These are phyloP conservation scores for Aspergillus sclerotialis DNA, from an alignment of 2,329 filamentous ascomycete species.

Conservation along the genomic window DNA sequence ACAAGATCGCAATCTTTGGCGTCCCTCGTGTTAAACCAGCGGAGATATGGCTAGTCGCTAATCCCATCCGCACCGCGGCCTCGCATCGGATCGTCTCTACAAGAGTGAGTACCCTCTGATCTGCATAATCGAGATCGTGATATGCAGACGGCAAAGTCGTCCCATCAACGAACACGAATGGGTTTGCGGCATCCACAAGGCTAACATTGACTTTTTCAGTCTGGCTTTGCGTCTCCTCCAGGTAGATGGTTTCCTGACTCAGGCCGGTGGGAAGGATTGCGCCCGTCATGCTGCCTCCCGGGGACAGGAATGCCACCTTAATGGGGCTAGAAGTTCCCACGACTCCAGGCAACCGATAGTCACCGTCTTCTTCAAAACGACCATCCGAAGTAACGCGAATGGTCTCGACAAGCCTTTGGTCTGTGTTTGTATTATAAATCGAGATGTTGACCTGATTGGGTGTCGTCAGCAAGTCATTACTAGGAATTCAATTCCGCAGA, in stretches of 20 bases:
- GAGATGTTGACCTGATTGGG: conserved; percentile 48
- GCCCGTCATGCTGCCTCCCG: conserved; percentile 56
- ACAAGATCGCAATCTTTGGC: conserved; percentile 53
- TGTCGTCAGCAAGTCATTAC: no score
- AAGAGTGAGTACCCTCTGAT: conserved; percentile 28
- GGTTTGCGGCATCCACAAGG: conserved; percentile 56
- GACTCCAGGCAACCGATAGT: conserved; percentile 56
- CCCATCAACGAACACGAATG: conserved; percentile 53
- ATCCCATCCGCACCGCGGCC: conserved; percentile 52
- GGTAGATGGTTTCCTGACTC: conserved; percentile 7
- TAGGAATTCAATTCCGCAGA: conserved; percentile 10
- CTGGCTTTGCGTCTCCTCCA: conserved; percentile 37
- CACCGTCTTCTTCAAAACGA: conserved; percentile 37
- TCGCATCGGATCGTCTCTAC: conserved; percentile 34
- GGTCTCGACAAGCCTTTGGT: conserved; percentile 50
- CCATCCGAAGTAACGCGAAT: conserved; percentile 46
- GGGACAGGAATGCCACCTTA: conserved; percentile 51
- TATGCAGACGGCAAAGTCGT: conserved; percentile 36
- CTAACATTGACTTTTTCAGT: conserved; percentile 38
- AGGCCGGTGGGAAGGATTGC: conserved; percentile 52
- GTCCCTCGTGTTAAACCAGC: conserved; percentile 50
- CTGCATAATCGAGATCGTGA: neutral
- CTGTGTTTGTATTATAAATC: conserved; percentile 63
- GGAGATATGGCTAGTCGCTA: conserved; percentile 55
- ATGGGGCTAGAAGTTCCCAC: conserved; percentile 49